Evolutionary conservation across 179 eudicot genomes (phyloP).

Genomic region (Silene noctiflora): DNA sequence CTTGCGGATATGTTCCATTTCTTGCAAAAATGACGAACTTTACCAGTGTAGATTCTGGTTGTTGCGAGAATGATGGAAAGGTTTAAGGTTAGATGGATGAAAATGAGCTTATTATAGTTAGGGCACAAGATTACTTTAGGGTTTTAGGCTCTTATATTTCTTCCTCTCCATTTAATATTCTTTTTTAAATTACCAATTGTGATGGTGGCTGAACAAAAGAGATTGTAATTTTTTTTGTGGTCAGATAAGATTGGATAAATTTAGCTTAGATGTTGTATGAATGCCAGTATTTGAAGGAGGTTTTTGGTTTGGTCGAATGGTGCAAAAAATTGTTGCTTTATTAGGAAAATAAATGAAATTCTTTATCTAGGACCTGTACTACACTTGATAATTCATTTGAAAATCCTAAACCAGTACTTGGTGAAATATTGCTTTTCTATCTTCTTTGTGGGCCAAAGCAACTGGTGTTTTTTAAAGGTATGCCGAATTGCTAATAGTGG

Average conservation of each 20-base stretch:
- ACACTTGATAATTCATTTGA: background rate
- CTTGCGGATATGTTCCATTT: background rate
- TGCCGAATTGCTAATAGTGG: background rate
- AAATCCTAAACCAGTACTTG: background rate
- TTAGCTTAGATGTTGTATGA: background rate
- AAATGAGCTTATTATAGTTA: background rate
- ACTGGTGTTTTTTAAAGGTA: background rate
- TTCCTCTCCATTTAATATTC: background rate
- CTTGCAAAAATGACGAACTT: background rate
- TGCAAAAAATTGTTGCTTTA: background rate
- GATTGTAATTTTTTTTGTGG: background rate
- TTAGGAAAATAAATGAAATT: background rate
- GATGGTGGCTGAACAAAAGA: background rate
- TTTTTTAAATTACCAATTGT: background rate
- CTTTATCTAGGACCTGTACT: background rate
- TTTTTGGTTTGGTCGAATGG: background rate
- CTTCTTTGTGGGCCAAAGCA: constrained; percentile 2
- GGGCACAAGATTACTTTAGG: background rate
- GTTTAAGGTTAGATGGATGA: background rate
- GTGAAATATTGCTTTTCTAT: background rate
- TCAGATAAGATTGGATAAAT: background rate
- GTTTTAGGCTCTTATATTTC: background rate
- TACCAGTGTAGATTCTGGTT: background rate
- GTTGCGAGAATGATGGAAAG: background rate
- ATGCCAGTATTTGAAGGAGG: background rate